phyloP scores from a whole-genome alignment of 2,329 filamentous ascomycete genomes.

The Claviceps humidiphila region DNA sequence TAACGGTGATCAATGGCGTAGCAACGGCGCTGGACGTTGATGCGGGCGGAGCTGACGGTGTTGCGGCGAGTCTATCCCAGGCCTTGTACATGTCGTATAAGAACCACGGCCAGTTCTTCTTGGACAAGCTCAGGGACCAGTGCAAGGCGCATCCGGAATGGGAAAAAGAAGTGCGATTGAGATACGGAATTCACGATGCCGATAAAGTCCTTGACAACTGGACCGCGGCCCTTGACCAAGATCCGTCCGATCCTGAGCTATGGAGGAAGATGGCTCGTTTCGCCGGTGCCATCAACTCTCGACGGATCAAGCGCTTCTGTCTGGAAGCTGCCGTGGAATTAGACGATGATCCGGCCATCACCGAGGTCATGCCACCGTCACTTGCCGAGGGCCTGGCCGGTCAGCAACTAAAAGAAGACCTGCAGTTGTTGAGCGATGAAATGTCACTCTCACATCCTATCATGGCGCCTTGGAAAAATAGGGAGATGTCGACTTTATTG shows the following conservation, averaged over 20 bases:
- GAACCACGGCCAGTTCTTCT: slow-evolving; percentile 80
- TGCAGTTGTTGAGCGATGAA: slow-evolving; percentile 40
- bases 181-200: slow-evolving; percentile 21
- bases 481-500: slow-evolving; percentile 35
- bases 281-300: slow-evolving; percentile 43
- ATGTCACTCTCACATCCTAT: slow-evolving; percentile 46
- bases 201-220: slow-evolving; percentile 42
- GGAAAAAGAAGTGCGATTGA: slow-evolving; percentile 14
- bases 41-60: slow-evolving; percentile 54
- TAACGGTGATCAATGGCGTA: slow-evolving; percentile 30
- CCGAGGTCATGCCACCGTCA: slow-evolving; percentile 49
- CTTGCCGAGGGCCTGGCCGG: slow-evolving; percentile 51
- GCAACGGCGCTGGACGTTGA: slow-evolving; percentile 39
- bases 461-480: slow-evolving; percentile 43
- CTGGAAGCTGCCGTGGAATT: slow-evolving; percentile 54
- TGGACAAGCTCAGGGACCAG: slow-evolving; percentile 45
- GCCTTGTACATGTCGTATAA: slow-evolving; percentile 90
- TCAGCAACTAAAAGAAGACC: slow-evolving; percentile 43
- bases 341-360: slow-evolving; percentile 51
- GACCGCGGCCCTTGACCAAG: slow-evolving; percentile 45
- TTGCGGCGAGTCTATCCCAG: slow-evolving; percentile 71
- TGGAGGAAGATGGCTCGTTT: slow-evolving; percentile 49
- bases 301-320: slow-evolving; percentile 46
- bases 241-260: slow-evolving; percentile 53
- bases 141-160: slow-evolving; percentile 39